Evolutionary conservation across 768 basidiomycete species (phyloP).

Genomic region (Naganishia kalamii): DNA sequence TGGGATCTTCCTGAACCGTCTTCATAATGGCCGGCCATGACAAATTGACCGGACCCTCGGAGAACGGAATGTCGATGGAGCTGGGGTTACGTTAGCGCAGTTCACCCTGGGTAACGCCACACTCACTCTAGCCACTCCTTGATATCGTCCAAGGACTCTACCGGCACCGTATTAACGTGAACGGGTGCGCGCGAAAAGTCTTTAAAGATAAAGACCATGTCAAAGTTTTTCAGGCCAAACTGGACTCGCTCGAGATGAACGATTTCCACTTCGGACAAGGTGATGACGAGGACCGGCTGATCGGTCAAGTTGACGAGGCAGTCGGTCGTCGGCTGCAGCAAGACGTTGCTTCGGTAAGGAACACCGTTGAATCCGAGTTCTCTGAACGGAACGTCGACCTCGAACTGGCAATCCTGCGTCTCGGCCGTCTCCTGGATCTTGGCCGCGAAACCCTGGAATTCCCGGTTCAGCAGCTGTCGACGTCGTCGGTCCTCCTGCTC

Average conservation of each 20-base stretch:
- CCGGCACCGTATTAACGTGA: constrained; percentile 94
- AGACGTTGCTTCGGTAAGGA: constrained; percentile 87
- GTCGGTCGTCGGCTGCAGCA: constrained; percentile 91
- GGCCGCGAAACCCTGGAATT: constrained; percentile 88
- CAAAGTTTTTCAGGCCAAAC: constrained; percentile 92
- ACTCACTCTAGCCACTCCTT: constrained; percentile 98
- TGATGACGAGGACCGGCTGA: constrained; percentile 90
- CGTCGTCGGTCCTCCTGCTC: constrained; percentile 94
- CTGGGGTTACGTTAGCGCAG: constrained; percentile 49
- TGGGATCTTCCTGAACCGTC: constrained; percentile 90
- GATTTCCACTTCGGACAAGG: constrained; percentile 88
- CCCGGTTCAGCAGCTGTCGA: constrained; percentile 79
- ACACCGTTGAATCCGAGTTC: constrained; percentile 96
- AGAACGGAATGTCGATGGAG: constrained; percentile 92
- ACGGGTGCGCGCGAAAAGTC: constrained; percentile 88
- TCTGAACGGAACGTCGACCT: constrained; percentile 93
- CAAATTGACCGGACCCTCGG: constrained; percentile 91
- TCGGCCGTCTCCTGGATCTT: constrained; percentile 84
- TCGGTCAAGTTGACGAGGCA: constrained; percentile 93
- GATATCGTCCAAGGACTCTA: constrained; percentile 83
- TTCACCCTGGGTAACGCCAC: constrained; percentile 8
- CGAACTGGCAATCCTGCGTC: constrained; percentile 66
- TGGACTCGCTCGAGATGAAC: constrained; percentile 95
- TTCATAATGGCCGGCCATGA: constrained; percentile 99
- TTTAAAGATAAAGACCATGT: constrained; percentile 84